Conservation (phyloP, 345 rosid genomes). For the Camelina laxa region DNA sequence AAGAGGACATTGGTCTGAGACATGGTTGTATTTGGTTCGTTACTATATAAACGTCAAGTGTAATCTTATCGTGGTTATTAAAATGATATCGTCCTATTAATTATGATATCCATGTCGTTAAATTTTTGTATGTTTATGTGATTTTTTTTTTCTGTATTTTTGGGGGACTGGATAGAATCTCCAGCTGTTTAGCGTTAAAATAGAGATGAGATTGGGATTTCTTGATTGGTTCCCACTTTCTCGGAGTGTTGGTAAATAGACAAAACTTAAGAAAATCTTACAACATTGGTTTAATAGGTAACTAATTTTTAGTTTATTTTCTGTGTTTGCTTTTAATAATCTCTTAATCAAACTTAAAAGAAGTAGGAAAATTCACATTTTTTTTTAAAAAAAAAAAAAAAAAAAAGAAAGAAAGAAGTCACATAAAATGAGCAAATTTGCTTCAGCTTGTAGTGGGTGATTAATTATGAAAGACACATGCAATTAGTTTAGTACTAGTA, state of each 20-base stretch:
- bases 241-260: slow-evolving; percentile 11
- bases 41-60: slow-evolving; percentile 27
- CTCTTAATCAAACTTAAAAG: not conserved
- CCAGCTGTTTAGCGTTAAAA: slow-evolving; percentile 33
- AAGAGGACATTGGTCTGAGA: slow-evolving; percentile 38
- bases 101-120: slow-evolving; percentile 13
- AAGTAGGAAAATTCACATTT: not conserved
- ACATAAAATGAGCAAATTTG: not conserved
- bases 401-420: too few species aligned
- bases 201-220: slow-evolving; percentile 27
- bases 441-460: slow-evolving; percentile 16
- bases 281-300: too few species aligned
- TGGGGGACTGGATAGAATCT: slow-evolving; percentile 27
- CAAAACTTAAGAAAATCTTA: too few species aligned
- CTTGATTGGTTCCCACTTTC: slow-evolving; percentile 39
- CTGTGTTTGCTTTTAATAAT: too few species aligned
- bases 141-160: not conserved
- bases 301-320: too few species aligned
- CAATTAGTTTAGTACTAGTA: not conserved
- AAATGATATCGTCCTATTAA: slow-evolving; percentile 22
- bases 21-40: slow-evolving; percentile 19
- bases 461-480: slow-evolving; percentile 1
- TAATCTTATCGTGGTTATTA: slow-evolving; percentile 21
- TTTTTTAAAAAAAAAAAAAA: too few species aligned
- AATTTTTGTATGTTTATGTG: slow-evolving; percentile 27